Base-by-base conservation (phyloP, 768 basidiomycete genomes). In the Lentinus brumalis region DNA sequence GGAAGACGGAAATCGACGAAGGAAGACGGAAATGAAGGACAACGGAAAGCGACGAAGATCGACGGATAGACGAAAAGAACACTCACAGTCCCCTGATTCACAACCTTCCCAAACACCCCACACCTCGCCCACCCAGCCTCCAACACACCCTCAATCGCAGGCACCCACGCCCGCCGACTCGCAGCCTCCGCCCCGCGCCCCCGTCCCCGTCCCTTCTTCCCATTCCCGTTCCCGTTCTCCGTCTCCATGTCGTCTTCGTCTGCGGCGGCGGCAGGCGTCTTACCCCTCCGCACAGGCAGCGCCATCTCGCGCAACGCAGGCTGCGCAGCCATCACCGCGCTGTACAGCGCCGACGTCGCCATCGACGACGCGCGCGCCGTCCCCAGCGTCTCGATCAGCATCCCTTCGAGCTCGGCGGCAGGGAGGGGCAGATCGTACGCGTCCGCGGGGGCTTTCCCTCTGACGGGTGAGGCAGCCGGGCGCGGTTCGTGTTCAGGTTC, bases 41-140 rank as follows among this genome's bases (percentile, higher is more conserved):
- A 26, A 26, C 21, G 21, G 1, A 26, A 2, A 26, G 1, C 21
- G 21, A 26, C 21, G 21, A 26, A 26, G 2, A n/a, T n/a, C n/a
- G 21, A 26, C 21, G 21, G 21, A 26, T n/a, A 26, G 21, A 31
- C 29, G 32, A 29, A 29, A 30, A 10, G 31, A 21, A 49, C 21
- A 75, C 80, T 29, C 53, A 85, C 85, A 76, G 82, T 84, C 53
- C 81, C 82, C 66, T 81, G 85, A 61, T 84, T 83, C 64, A 88
- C 85, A 38, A 91, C 87, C 68, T 86, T 87, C 30, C 85, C 88
- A 69, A 91, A 91, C 59, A 91, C 82, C 3, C 87, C 87, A 60
- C 78, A 80, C 46, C 79, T 79, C 21, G 72, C 66, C 7, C 73
- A 75, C 21, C 76, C 79, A 50, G 73, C 71, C 56, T 80, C 76